Conservation (phyloP, 139 green algal genomes). For the Auxenochlorella pyrenoidosa region DNA sequence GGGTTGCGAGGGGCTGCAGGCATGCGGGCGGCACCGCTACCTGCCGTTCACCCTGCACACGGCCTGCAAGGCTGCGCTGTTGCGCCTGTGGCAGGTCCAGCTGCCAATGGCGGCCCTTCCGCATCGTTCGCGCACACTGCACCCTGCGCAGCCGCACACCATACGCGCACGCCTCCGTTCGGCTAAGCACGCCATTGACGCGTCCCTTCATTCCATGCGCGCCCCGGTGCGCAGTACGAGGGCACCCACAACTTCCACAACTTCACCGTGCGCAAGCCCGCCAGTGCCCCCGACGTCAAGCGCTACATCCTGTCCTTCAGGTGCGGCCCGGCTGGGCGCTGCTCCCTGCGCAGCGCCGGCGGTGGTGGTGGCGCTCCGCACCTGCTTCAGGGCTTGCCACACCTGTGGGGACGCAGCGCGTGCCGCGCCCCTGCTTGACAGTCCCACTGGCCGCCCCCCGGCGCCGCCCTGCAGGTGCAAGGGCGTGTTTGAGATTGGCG, state of each 20-base stretch:
- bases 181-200: neutral
- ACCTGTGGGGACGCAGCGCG: too few species aligned
- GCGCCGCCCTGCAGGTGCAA: conserved; percentile 44
- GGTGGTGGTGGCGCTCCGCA: neutral
- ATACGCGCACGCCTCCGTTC: neutral
- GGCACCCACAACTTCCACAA: conserved; percentile 97
- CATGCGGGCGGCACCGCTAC: too few species aligned
- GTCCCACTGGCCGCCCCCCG: too few species aligned
- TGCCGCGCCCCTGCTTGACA: too few species aligned
- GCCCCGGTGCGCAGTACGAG: conserved; percentile 57
- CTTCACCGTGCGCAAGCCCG: conserved; percentile 73
- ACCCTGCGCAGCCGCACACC: too few species aligned
- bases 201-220: neutral
- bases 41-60: too few species aligned
- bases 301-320: conserved; percentile 82
- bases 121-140: too few species aligned
- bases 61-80: too few species aligned
- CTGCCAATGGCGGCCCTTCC: too few species aligned
- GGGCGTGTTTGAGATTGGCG: conserved; percentile 51
- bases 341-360: too few species aligned
- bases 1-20: too few species aligned
- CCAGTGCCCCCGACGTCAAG: conserved; percentile 55
- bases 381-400: neutral
- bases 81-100: too few species aligned
- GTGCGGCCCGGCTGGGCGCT: conserved; percentile 13